phyloP scores from a whole-genome alignment of 306 rosid species.

The Coriaria nepalensis region DNA sequence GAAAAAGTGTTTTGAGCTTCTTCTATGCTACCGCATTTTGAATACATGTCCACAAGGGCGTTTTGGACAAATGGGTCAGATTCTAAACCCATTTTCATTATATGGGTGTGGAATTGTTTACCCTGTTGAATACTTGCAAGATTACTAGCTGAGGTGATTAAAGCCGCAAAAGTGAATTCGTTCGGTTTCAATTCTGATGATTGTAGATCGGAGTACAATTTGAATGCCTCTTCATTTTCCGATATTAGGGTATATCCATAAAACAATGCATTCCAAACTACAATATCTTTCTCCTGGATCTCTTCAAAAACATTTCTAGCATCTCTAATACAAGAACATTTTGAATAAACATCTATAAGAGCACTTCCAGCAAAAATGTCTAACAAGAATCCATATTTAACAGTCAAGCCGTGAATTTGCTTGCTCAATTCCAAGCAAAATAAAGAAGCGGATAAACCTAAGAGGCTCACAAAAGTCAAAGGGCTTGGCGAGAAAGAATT shows the following conservation, averaged over 20 bases:
- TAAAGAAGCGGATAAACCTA: conserved; percentile 61
- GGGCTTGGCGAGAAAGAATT: conserved; percentile 39
- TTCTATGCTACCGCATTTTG: conserved; percentile 65
- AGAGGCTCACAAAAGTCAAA: conserved; percentile 71
- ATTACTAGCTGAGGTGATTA: conserved; percentile 55
- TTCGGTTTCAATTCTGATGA: conserved; percentile 50
- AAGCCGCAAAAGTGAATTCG: conserved; percentile 69
- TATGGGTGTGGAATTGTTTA: conserved; percentile 72
- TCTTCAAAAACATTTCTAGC: conserved; percentile 68
- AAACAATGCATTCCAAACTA: conserved; percentile 82
- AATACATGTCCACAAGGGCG: conserved; percentile 74
- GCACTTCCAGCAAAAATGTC: conserved; percentile 74
- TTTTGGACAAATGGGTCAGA: conserved; percentile 57
- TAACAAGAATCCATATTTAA: conserved; percentile 50
- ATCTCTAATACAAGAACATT: conserved; percentile 50
- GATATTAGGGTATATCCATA: conserved; percentile 43
- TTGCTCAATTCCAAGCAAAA: conserved; percentile 41
- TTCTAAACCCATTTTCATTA: conserved; percentile 58
- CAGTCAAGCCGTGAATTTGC: conserved; percentile 61
- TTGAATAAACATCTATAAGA: conserved; percentile 72
- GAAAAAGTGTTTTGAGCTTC: conserved; percentile 49
- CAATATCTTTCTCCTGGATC: conserved; percentile 55
- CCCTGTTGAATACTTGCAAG: conserved; percentile 63
- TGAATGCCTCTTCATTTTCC: conserved; percentile 64
- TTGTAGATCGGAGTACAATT: conserved; percentile 41